Evolutionary conservation across 306 rosid genomes (phyloP).

Genomic region (Quercus engelmannii): DNA sequence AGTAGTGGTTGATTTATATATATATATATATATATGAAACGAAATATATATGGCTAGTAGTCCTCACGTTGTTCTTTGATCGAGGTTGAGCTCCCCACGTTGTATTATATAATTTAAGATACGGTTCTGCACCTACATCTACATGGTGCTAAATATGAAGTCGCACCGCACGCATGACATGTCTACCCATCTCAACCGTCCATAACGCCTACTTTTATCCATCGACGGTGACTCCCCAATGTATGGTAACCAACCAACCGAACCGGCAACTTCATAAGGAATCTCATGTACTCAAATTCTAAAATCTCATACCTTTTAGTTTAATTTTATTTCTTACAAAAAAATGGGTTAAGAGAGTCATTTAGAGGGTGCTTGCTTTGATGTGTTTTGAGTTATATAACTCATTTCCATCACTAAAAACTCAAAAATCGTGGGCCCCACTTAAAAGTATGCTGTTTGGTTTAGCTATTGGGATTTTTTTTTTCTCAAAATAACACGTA

Average conservation of each 20-base stretch:
- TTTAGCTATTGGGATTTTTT: too few relatives aligned
- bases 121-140: constrained; percentile 8
- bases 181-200: constrained; percentile 17
- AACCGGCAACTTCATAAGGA: background rate
- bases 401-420: too few relatives aligned
- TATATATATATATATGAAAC: background rate
- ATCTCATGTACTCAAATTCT: too few relatives aligned
- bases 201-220: background rate
- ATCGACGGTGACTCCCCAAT: background rate
- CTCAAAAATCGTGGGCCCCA: too few relatives aligned
- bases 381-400: too few relatives aligned
- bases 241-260: background rate
- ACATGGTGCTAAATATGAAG: background rate
- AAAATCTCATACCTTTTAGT: too few relatives aligned
- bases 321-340: too few relatives aligned
- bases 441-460: too few relatives aligned
- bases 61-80: constrained; percentile 46
- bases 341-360: too few relatives aligned
- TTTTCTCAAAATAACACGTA: too few relatives aligned
- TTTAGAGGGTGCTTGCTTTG: too few relatives aligned
- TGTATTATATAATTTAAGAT: constrained; percentile 17
- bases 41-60: constrained; percentile 29
- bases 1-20: background rate
- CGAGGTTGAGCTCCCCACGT: constrained; percentile 62
- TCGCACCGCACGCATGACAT: background rate